phyloP scores from a whole-genome alignment of 1,284 basidiomycete genomes.

The Lentinula novae-zelandiae region DNA sequence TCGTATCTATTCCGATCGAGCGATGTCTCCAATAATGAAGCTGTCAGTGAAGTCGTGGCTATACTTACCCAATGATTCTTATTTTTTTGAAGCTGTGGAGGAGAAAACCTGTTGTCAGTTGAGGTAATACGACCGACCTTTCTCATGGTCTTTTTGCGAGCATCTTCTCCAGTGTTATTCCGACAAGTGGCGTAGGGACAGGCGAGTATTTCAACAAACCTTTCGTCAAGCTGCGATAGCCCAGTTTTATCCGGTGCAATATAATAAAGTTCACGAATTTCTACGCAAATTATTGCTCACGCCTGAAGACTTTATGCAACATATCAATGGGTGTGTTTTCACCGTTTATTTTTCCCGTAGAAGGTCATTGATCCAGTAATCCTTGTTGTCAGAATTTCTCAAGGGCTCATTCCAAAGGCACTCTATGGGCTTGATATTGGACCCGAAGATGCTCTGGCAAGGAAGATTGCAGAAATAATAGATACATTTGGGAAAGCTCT shows the following conservation, averaged over 20 bases:
- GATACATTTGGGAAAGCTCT: conserved; percentile 20
- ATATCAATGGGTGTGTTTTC: conserved; percentile 15
- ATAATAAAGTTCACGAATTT: conserved; percentile 16
- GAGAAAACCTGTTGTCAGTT: neutral
- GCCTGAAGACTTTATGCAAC: conserved; percentile 22
- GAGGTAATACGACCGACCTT: neutral
- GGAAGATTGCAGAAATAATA: conserved; percentile 2
- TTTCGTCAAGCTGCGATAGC: conserved; percentile 16
- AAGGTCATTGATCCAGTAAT: neutral
- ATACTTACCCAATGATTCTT: neutral
- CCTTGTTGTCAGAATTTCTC: conserved; percentile 17
- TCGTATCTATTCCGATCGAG: conserved; percentile 2
- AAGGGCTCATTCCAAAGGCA: conserved; percentile 22
- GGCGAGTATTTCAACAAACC: conserved; percentile 20
- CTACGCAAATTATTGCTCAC: conserved; percentile 17
- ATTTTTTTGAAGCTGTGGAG: neutral
- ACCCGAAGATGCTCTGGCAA: conserved; percentile 9
- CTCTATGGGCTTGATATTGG: conserved; percentile 25
- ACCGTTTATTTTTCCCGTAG: neutral
- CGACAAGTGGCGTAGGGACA: conserved; percentile 11
- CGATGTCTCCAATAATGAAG: neutral
- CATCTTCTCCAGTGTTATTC: conserved; percentile 13
- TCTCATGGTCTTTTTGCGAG: neutral
- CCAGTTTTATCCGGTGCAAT: conserved; percentile 16
- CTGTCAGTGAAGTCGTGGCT: neutral